Evolutionary conservation across 2,329 filamentous ascomycete species (phyloP).

Genomic region (Ophiocordyceps australis): DNA sequence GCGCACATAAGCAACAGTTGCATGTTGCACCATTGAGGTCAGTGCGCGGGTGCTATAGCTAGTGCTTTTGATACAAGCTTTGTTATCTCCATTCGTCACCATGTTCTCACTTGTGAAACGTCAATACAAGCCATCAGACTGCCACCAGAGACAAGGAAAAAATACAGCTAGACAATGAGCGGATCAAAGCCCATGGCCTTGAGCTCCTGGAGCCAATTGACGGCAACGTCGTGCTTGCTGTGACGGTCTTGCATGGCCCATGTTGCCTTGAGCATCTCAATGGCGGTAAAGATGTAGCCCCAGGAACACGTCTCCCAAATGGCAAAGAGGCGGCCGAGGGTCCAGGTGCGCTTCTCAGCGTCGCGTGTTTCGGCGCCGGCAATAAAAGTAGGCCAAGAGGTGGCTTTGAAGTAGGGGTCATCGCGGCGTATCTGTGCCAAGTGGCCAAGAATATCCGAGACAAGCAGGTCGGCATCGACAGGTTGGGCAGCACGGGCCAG

Average conservation of each 20-base stretch:
- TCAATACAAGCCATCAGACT: too few relatives aligned
- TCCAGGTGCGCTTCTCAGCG: constrained; percentile 26
- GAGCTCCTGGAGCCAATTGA: constrained; percentile 23
- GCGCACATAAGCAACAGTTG: too few relatives aligned
- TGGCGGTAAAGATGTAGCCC: constrained; percentile 30
- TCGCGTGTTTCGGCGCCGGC: constrained; percentile 35
- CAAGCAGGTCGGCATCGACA: constrained; percentile 24
- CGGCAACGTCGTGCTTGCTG: constrained; percentile 4
- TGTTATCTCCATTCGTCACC: too few relatives aligned
- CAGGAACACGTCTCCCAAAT: constrained; percentile 27
- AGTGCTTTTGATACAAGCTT: too few relatives aligned
- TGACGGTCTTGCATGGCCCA: constrained; percentile 23
- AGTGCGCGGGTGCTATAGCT: too few relatives aligned
- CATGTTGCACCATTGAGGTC: too few relatives aligned
- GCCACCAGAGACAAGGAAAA: not conserved
- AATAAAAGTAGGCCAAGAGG: constrained; percentile 40
- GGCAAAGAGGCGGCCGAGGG: constrained; percentile 25
- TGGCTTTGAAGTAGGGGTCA: constrained; percentile 38
- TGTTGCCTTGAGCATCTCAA: constrained; percentile 27
- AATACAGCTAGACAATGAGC: constrained; percentile 19
- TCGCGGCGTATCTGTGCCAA: constrained; percentile 26
- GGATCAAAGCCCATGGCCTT: constrained; percentile 24
- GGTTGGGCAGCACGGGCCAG: constrained; percentile 14
- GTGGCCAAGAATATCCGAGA: constrained; percentile 29
- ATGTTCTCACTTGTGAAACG: too few relatives aligned